A percentile compares a stretch with the other conserved stretches of the same genome.
phyloP scores from a whole-genome alignment of 495 filamentous ascomycete species.

The Cercophora scortea region DNA sequence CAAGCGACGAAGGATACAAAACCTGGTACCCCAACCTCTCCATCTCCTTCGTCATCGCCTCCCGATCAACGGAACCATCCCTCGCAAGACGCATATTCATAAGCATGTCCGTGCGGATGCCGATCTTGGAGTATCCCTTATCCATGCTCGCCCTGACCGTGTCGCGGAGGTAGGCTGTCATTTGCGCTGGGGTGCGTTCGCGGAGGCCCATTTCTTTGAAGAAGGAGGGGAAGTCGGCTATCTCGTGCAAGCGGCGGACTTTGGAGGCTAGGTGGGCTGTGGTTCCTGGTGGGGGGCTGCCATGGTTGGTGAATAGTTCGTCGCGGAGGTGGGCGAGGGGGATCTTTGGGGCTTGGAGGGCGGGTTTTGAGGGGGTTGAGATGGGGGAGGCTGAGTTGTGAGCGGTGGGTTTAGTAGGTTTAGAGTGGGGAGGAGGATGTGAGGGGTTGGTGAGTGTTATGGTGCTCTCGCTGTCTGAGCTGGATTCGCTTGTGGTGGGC shows the following conservation, averaged over 20 bases:
- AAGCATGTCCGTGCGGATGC: not conserved
- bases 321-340: conserved; percentile 30
- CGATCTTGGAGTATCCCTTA: conserved; percentile 30
- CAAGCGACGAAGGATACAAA: not conserved
- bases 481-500: too few relatives aligned
- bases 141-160: conserved; percentile 31
- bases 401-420: too few relatives aligned
- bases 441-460: too few relatives aligned
- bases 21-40: not conserved
- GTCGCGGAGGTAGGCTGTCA: conserved; percentile 29
- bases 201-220: conserved; percentile 35
- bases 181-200: conserved; percentile 15
- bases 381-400: too few relatives aligned
- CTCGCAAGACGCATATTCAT: not conserved
- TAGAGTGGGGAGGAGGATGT: too few relatives aligned
- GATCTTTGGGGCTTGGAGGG: not conserved
- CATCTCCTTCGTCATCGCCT: not conserved
- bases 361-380: too few relatives aligned
- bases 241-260: conserved; percentile 35
- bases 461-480: too few relatives aligned
- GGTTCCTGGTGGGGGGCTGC: conserved; percentile 34
- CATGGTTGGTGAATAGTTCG: conserved; percentile 39
- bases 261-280: conserved; percentile 31
- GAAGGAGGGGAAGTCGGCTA: conserved; percentile 37
- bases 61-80: not conserved